Evolutionary conservation across 352 stramenopile species (phyloP), one percentile per base, ranked within the genome.

Genomic region (Globisporangium recalcitrans): DNA sequence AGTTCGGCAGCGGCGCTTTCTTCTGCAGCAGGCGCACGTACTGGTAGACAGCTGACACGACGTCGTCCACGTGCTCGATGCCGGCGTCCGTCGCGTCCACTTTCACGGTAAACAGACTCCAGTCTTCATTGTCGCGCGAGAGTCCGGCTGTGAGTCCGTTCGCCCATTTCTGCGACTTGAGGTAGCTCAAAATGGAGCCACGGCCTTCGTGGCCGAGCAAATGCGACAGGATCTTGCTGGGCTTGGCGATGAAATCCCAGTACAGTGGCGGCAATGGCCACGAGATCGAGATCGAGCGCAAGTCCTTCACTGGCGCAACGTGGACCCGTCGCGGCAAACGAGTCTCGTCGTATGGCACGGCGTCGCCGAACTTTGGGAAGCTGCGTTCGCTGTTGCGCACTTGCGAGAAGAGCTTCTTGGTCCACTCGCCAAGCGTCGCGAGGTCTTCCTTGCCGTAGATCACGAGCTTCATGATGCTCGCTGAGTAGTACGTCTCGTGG

Each of bases 201-300:
- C 71, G 71, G 21, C 89, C 93, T 85, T 99, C 96, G 68, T 98
- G 93, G 0, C 96, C 96, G 31, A 98, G 73, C 19, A 98, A 73
- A 68, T 98, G 92, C 29, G 82, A 85, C 34, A 98, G 71, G 60
- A 97, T 96, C 58, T 88, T 88, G 57, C 78, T 88, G 0, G 81
- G 81, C 54, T 87, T 90, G n/a, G 77, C 82, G 60, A 83, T 40
- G 58, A 79, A 90, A 9, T 79, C 69, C 51, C 63, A 77, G 59
- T 85, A 76, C 2, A 88, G 62, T 27, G 51, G 42, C 49, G 80
- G 74, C 52, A 88, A 61, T 6, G 75, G 78, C 85, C 85, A 96
- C 36, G 80, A 75, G 0, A 96, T 44, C 31, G 89, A 75, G 61
- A 96, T 87, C 14, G 85, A 70, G 34, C 78, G 78, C 54, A 91